These are phyloP conservation scores for Emergomyces orientalis DNA, from an alignment of 2,329 filamentous ascomycete genomes.

Conservation along the genomic window DNA sequence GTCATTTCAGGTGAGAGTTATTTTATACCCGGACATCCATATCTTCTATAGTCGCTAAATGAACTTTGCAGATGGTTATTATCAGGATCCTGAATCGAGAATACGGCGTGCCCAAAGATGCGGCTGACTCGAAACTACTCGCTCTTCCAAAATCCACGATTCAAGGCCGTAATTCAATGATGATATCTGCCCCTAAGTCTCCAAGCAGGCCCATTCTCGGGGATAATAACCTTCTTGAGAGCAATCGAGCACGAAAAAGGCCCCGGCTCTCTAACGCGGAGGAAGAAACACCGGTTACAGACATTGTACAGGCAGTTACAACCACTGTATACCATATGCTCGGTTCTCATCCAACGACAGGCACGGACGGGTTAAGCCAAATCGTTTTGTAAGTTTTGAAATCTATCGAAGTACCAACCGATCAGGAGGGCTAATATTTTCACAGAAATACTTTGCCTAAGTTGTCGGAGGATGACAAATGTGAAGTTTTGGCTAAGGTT, in stretches of 20 bases:
- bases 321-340: constrained; percentile 27
- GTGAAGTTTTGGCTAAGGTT: constrained; percentile 46
- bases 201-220: constrained; percentile 5
- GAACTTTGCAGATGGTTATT: constrained; percentile 17
- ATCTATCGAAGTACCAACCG: not conserved
- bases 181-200: constrained; percentile 4
- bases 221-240: constrained; percentile 11
- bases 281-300: constrained; percentile 26
- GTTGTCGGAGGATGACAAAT: constrained; percentile 44
- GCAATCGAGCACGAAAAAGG: constrained; percentile 27
- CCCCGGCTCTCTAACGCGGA: constrained; percentile 27
- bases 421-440: constrained; percentile 11
- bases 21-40: not conserved
- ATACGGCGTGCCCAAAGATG: constrained; percentile 7
- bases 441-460: constrained; percentile 37
- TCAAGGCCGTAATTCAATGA: not conserved
- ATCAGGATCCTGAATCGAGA: constrained; percentile 13
- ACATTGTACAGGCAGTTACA: constrained; percentile 27
- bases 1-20: constrained; percentile 26
- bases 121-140: not conserved
- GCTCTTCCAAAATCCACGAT: not conserved
- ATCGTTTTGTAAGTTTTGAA: constrained; percentile 42
- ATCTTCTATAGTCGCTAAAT: constrained; percentile 6
- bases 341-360: constrained; percentile 25
- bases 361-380: constrained; percentile 34